These are phyloP conservation scores for Tritrichomonas foetus DNA, from an alignment of 208 protist genomes.

Conservation along the genomic window DNA sequence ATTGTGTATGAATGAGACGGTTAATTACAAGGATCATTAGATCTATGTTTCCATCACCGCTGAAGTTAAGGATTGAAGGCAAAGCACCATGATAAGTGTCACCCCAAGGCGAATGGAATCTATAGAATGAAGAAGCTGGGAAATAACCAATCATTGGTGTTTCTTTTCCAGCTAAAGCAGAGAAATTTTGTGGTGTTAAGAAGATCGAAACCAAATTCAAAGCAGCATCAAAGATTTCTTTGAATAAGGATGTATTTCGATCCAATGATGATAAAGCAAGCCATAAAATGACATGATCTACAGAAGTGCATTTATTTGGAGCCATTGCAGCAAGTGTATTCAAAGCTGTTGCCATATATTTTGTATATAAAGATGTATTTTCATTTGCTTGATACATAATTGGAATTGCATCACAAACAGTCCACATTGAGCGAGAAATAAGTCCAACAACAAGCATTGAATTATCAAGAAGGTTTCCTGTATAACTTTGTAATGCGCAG, in stretches of 20 bases:
- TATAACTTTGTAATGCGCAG: background rate
- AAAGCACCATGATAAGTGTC: background rate
- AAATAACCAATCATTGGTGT: background rate
- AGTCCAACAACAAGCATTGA: background rate
- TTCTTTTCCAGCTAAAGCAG: background rate
- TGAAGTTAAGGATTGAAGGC: background rate
- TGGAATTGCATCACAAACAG: background rate
- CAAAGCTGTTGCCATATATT: background rate
- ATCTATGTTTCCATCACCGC: background rate
- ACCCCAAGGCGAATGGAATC: background rate
- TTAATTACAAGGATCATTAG: background rate
- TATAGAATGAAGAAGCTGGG: background rate
- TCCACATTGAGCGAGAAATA: background rate
- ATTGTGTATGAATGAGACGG: background rate
- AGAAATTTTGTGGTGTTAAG: background rate
- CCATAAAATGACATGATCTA: no score
- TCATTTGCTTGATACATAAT: no score
- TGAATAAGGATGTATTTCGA: background rate
- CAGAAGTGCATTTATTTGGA: background rate
- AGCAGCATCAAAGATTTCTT: background rate
- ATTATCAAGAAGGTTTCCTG: background rate
- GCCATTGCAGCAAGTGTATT: background rate
- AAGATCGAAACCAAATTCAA: background rate
- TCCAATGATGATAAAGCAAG: background rate
- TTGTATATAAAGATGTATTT: background rate